Base-by-base conservation (phyloP, 495 filamentous ascomycete species). In the Xylaria longipes region DNA sequence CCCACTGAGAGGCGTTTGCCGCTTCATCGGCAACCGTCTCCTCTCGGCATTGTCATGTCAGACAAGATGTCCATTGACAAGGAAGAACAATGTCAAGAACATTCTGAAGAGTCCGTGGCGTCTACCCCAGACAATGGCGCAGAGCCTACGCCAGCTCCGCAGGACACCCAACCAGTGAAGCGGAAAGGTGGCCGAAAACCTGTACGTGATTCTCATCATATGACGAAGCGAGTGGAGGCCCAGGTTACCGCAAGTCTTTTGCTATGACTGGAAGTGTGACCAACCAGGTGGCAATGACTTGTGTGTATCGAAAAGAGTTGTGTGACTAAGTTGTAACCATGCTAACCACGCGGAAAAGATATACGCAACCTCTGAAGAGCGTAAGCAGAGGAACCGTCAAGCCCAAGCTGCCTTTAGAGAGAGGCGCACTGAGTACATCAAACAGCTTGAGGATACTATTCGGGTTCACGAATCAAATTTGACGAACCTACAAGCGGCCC, bases 371-470 rank as follows among this genome's bases (percentile, higher is more conserved):
- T 98, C 96, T 12, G 96, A 99, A 81, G 97, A 98, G 82, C 89
- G 96, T 77, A 98, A 99, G 84, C 96, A 98, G 84, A 90, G 97
- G 74, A 99, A 99, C 78, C 89, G 96, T 72, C 97, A 98, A 82
- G 96, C 96, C 37, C 96, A 99, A 81, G 96, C 96, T 57, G 96
- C 96, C 37, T 99, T 99, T 78, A 91, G 96, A 58, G 96, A 99
- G 81, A 91, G 96, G 71, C 91, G 96, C 72, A 98, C 97, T 35
- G 96, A 99, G 84, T 99, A 99, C 80, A 99, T 99, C 85, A 98
- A 98, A 83, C 97, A 99, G 81, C 88, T 99, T 14, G 96, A 99
- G 82, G 93, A 93, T 65, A 97, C 94, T 68, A 98, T 99, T 81
- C 97, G 97, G 79, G 94, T 94, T 73, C 96, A 98, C 85, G 96